Evolutionary conservation across 2,329 filamentous ascomycete genomes (phyloP), one percentile per base, ranked within the genome.

Genomic region (Aspergillus fijiensis): DNA sequence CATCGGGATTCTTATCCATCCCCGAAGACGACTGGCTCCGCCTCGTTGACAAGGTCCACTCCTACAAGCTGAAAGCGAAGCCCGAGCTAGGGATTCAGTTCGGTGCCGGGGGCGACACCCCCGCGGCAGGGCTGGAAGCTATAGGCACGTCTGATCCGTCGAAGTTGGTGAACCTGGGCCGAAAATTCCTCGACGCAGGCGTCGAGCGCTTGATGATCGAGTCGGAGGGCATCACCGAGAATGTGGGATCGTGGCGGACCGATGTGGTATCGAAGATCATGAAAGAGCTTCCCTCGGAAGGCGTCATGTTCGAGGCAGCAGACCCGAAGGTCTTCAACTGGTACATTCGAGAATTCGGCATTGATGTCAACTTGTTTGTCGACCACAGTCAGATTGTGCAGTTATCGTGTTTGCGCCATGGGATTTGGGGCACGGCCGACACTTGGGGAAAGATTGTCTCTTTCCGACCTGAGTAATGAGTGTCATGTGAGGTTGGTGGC

Each of bases 161-260:
- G 14, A 82, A 81, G 61, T 68, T 85, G 31, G 75, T 84, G 21
- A 78, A 80, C 57, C 68, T 84, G 62, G 82, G 80, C 11, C 79
- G 74, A 60, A 73, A 74, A 48, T 85, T 85, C 63, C 74, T 85
- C 16, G 75, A 81, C 19, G 79, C 76, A 0, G 83, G 82, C 0
- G 82, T 85, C 3, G 82, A 85, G 68, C 73, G 82, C 9, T 75
- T 85, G 65, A 85, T 85, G 82, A 83, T 85, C 57, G 82, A 86
- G 67, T 84, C 81, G n/a, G 82, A 85, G 70, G 83, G 83, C 0
- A 85, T 85, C 63, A 85, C 83, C 0, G 82, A 85, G 73, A 85
- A 85, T 55, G 82, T 85, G 6, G 74, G 71, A 55, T 75, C 70
- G 9, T 85, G 84, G 84, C 73, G 81, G 58, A 85, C 81, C 2